Evolutionary conservation across 2,329 filamentous ascomycete species (phyloP).

Genomic region (Pseudocercospora cruenta): DNA sequence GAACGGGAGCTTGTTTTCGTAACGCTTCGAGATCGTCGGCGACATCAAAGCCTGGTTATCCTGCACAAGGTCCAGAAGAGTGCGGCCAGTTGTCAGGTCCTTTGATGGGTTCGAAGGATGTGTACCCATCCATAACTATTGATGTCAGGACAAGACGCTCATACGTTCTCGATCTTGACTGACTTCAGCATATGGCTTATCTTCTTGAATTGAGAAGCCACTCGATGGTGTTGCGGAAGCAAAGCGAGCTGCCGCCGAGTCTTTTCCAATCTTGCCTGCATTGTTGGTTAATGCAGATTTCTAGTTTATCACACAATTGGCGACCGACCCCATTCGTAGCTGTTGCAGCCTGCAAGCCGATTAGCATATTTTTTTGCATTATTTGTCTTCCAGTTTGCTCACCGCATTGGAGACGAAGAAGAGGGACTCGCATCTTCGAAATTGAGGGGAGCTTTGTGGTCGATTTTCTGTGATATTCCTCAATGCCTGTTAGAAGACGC

Average conservation of each 20-base stretch:
- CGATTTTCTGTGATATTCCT: not conserved
- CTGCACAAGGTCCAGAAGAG: conserved; percentile 82
- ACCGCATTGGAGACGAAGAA: conserved; percentile 82
- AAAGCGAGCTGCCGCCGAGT: conserved; percentile 86
- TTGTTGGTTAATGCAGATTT: conserved; percentile 7
- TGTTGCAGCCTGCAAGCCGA: conserved; percentile 74
- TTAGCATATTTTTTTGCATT: conserved; percentile 4
- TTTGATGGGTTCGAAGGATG: conserved; percentile 95
- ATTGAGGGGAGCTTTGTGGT: not conserved
- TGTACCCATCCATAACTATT: conserved; percentile 96
- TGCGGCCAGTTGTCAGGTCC: conserved; percentile 80
- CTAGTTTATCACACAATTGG: not conserved
- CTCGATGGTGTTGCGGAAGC: conserved; percentile 79
- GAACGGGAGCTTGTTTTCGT: conserved; percentile 79
- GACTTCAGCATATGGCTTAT: conserved; percentile 94
- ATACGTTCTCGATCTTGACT: conserved; percentile 25
- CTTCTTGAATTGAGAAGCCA: conserved; percentile 75
- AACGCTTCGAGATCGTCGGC: conserved; percentile 70
- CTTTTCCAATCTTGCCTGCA: conserved; percentile 78
- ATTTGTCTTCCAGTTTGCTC: conserved; percentile 26
- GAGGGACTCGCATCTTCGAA: conserved; percentile 70
- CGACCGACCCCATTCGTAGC: conserved; percentile 87
- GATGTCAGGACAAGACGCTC: conserved; percentile 30
- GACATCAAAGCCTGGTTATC: conserved; percentile 86
- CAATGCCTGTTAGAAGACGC: not conserved